A percentile compares a stretch with the other conserved stretches of the same genome.
phyloP scores from a whole-genome alignment of 371 early-diverging fungal genomes.

The Parasitella parasitica region DNA sequence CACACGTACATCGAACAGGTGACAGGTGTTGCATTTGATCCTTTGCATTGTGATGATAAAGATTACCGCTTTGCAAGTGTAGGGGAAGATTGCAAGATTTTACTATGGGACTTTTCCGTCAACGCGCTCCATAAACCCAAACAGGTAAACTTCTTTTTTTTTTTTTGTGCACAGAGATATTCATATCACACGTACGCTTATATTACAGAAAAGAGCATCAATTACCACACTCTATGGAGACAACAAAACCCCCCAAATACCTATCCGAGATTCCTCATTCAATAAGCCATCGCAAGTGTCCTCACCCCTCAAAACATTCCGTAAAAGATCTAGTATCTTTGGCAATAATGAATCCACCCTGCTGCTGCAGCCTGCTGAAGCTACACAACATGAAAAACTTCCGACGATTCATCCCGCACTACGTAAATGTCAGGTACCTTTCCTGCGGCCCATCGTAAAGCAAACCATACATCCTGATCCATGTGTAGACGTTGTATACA shows the following conservation, averaged over 20 bases:
- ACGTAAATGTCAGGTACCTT: constrained; percentile 72
- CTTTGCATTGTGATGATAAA: constrained; percentile 74
- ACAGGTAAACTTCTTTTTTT: constrained; percentile 36
- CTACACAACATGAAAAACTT: constrained; percentile 21
- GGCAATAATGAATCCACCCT: background rate
- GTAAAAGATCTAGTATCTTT: constrained; percentile 2
- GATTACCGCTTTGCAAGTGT: constrained; percentile 76
- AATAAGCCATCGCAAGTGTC: background rate
- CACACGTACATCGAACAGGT: constrained; percentile 37
- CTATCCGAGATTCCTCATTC: background rate
- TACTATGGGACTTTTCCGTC: constrained; percentile 90
- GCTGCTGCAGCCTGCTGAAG: constrained; percentile 9
- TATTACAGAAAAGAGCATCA: background rate
- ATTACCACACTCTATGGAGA: background rate
- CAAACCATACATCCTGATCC: constrained; percentile 74
- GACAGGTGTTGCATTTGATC: constrained; percentile 86
- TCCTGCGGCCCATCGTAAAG: constrained; percentile 76
- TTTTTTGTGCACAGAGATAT: background rate
- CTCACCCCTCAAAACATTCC: background rate
- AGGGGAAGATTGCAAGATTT: constrained; percentile 76
- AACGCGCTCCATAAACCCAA: constrained; percentile 70
- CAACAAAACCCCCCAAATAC: background rate
- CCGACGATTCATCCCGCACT: constrained; percentile 61
- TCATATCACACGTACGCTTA: background rate
- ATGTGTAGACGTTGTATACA: constrained; percentile 65